Evolutionary conservation across 148 eudicot species (phyloP).

Genomic region (Vaccinium macrocarpon): DNA sequence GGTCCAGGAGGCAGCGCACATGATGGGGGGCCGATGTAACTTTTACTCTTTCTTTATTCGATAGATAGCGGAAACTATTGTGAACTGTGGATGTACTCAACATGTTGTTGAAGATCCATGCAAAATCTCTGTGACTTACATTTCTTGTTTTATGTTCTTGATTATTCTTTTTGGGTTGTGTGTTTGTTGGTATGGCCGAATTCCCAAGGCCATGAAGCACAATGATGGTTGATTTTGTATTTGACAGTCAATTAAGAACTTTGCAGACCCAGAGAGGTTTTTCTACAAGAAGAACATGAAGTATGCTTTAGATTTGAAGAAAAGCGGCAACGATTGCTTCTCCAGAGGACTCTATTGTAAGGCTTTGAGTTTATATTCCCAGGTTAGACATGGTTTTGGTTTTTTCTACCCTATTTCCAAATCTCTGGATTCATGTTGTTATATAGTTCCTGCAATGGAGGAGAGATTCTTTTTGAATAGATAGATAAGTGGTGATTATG

Average conservation of each 20-base stretch:
- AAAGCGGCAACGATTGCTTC: slow-evolving; percentile 66
- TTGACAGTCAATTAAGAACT: slow-evolving; percentile 60
- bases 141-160: too few relatives aligned
- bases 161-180: too few relatives aligned
- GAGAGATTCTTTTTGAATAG: not conserved
- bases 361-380: slow-evolving; percentile 60
- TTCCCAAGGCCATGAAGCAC: too few relatives aligned
- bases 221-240: not conserved
- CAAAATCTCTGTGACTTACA: too few relatives aligned
- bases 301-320: slow-evolving; percentile 63
- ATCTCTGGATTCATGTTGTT: slow-evolving; percentile 2
- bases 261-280: slow-evolving; percentile 50
- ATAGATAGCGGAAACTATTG: too few relatives aligned
- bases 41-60: too few relatives aligned
- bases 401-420: not conserved
- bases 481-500: not conserved
- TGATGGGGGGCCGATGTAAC: too few relatives aligned
- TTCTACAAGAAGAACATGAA: slow-evolving; percentile 62
- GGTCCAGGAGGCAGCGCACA: too few relatives aligned
- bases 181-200: too few relatives aligned
- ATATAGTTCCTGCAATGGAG: not conserved
- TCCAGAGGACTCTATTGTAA: slow-evolving; percentile 48
- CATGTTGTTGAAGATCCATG: too few relatives aligned
- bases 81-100: too few relatives aligned
- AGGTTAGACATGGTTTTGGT: slow-evolving; percentile 34